Conservation (phyloP, 2,329 filamentous ascomycete species). For the Bipolaris zeicola region DNA sequence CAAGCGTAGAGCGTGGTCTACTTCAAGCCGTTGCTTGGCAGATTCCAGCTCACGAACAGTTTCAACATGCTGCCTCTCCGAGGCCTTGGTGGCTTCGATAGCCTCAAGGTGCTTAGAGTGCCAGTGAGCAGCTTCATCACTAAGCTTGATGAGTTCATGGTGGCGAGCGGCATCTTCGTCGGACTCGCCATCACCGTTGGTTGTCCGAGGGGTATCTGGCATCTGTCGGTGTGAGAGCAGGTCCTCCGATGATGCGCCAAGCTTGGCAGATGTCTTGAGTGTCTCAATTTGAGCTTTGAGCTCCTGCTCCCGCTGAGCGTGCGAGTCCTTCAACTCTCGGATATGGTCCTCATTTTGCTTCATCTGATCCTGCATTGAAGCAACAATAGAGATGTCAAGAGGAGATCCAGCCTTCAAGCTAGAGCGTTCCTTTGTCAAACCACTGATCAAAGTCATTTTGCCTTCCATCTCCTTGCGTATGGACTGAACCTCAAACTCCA, state of each 20-base stretch:
- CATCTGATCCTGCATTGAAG: conserved; percentile 84
- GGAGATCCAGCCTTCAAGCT: conserved; percentile 81
- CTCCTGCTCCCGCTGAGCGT: conserved; percentile 76
- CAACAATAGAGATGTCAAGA: conserved; percentile 89
- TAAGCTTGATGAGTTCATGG: conserved; percentile 67
- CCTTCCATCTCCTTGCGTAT: conserved; percentile 95
- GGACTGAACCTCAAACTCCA: conserved; percentile 81
- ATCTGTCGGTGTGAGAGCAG: conserved; percentile 23
- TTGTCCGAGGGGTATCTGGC: conserved; percentile 10
- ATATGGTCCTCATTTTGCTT: conserved; percentile 83
- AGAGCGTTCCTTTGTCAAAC: conserved; percentile 87
- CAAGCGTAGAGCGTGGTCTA: conserved; percentile 38
- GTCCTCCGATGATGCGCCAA: conserved; percentile 22
- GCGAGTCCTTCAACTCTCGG: conserved; percentile 70
- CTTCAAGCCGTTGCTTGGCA: conserved; percentile 53
- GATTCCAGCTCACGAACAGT: conserved; percentile 77
- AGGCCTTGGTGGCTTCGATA: conserved; percentile 71
- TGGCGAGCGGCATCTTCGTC: conserved; percentile 52
- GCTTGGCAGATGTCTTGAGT: conserved; percentile 63
- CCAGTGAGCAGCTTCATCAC: conserved; percentile 75
- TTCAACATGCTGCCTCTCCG: conserved; percentile 72
- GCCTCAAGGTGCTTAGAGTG: conserved; percentile 75
- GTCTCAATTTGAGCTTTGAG: conserved; percentile 72
- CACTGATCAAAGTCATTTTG: conserved; percentile 95
- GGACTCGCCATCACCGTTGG: conserved; percentile 9